Percentiles rank a stretch among this genome's conserved stretches.
Evolutionary conservation across 441 rosid genomes (phyloP).

Genomic region (Pelargonium exstipulatum): DNA sequence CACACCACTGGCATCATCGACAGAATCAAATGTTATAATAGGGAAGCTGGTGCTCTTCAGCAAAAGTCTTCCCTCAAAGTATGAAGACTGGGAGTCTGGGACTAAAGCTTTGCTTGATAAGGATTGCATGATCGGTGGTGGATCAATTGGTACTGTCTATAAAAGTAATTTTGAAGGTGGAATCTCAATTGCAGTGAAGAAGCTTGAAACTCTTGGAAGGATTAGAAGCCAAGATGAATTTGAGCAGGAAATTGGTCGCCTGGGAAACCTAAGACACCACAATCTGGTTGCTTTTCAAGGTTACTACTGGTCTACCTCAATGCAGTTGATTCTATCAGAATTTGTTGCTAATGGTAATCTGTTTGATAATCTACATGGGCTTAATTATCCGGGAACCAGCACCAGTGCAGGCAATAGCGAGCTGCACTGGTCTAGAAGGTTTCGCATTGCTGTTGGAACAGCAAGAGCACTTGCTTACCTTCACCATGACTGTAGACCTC

Average conservation of each 20-base stretch:
- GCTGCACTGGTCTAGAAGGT: slow-evolving; percentile 72
- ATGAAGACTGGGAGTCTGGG: slow-evolving; percentile 95
- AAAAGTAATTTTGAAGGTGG: slow-evolving; percentile 80
- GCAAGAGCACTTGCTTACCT: slow-evolving; percentile 85
- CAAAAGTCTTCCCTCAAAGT: slow-evolving; percentile 79
- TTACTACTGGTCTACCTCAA: slow-evolving; percentile 76
- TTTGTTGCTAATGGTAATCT: slow-evolving; percentile 67
- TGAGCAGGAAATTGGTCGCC: slow-evolving; percentile 76
- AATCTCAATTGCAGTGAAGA: slow-evolving; percentile 83
- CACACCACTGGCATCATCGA: slow-evolving; percentile 59
- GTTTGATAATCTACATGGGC: slow-evolving; percentile 65
- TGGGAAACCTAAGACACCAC: slow-evolving; percentile 62
- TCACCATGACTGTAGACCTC: slow-evolving; percentile 83
- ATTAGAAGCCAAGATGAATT: slow-evolving; percentile 87
- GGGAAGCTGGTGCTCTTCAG: slow-evolving; percentile 92
- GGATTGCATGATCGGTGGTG: slow-evolving; percentile 72
- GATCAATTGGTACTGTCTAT: slow-evolving; percentile 79
- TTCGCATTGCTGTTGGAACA: slow-evolving; percentile 79
- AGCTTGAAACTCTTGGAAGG: slow-evolving; percentile 80
- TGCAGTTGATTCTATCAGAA: slow-evolving; percentile 75
- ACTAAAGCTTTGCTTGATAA: slow-evolving; percentile 87
- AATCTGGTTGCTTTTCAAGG: slow-evolving; percentile 82
- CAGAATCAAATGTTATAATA: slow-evolving; percentile 59
- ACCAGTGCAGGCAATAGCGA: slow-evolving; percentile 54
- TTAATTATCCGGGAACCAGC: slow-evolving; percentile 53